Conservation (phyloP, 2,329 filamentous ascomycete species). For the Monosporascus sp. region DNA sequence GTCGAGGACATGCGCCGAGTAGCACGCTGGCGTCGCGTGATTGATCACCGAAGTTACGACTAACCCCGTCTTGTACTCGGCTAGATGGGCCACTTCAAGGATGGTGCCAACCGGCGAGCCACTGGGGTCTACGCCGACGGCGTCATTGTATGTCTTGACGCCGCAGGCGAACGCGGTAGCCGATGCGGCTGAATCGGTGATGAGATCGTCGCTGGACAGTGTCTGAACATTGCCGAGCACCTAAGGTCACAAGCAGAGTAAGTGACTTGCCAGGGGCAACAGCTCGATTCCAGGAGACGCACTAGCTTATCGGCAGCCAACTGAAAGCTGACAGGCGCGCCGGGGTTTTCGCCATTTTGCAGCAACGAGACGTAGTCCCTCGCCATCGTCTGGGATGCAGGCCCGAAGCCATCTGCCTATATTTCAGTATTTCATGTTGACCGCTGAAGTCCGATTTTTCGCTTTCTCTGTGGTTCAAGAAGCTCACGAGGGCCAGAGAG, state of each 20-base stretch:
- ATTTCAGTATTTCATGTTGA: too few species aligned
- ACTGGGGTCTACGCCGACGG: slow-evolving; percentile 28
- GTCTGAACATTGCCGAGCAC: slow-evolving; percentile 25
- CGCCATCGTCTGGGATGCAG: slow-evolving; percentile 25
- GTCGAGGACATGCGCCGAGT: slow-evolving; percentile 27
- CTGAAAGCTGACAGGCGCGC: slow-evolving; percentile 10
- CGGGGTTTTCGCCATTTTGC: slow-evolving; percentile 14
- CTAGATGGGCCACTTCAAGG: slow-evolving; percentile 33
- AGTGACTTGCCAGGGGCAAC: too few species aligned
- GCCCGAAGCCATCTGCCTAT: slow-evolving; percentile 12
- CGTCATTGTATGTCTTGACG: slow-evolving; percentile 33
- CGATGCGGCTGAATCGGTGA: slow-evolving; percentile 34
- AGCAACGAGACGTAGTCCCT: slow-evolving; percentile 19
- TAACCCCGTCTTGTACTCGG: slow-evolving; percentile 33
- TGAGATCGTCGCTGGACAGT: slow-evolving; percentile 26
- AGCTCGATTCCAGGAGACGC: too few species aligned
- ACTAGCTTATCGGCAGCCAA: slow-evolving; percentile 17
- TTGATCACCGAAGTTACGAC: slow-evolving; percentile 35
- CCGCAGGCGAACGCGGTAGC: slow-evolving; percentile 34
- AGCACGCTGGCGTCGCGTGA: slow-evolving; percentile 28
- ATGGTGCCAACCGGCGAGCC: slow-evolving; percentile 31
- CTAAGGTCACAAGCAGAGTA: too few species aligned
- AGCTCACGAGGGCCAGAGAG: too few species aligned
- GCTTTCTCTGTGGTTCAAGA: too few species aligned
- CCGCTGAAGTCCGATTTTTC: too few species aligned